Evolutionary conservation across 2,329 filamentous ascomycete species (phyloP).

Genomic region (Fusarium ambrosium): DNA sequence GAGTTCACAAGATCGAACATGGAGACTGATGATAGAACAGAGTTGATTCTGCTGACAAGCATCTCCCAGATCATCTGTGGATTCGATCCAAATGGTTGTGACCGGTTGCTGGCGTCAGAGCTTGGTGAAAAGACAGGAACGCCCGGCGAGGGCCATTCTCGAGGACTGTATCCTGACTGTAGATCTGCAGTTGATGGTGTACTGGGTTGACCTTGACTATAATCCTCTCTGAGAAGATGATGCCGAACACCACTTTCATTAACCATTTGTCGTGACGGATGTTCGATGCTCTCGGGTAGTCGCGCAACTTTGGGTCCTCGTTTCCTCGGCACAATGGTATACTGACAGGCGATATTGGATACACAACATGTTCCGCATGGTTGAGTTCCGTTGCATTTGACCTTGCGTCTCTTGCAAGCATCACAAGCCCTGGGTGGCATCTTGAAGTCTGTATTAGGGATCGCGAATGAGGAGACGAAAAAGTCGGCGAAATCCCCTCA

Average conservation of each 20-base stretch:
- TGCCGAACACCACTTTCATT: neutral
- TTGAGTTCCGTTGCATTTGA: conserved; percentile 1
- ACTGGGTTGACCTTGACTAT: neutral
- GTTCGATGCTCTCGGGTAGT: neutral
- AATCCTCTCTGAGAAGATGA: neutral
- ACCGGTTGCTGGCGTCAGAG: neutral
- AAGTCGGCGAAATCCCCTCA: neutral
- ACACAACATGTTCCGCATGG: conserved; percentile 4
- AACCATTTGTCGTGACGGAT: neutral
- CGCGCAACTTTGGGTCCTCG: neutral
- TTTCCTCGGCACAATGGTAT: neutral
- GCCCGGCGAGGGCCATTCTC: neutral
- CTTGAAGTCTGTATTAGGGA: neutral
- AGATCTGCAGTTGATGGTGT: neutral
- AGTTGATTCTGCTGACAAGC: neutral
- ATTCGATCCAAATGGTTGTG: neutral
- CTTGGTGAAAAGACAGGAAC: neutral
- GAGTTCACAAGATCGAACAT: neutral
- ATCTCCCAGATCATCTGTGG: neutral
- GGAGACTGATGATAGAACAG: neutral
- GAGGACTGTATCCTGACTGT: neutral
- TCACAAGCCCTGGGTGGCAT: neutral
- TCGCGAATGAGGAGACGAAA: neutral
- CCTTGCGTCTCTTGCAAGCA: conserved; percentile 5
- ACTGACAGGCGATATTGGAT: neutral